These are phyloP conservation scores for Austroboletus olivaceoglutinosus DNA, from an alignment of 1,284 basidiomycete species.

Conservation along the genomic window DNA sequence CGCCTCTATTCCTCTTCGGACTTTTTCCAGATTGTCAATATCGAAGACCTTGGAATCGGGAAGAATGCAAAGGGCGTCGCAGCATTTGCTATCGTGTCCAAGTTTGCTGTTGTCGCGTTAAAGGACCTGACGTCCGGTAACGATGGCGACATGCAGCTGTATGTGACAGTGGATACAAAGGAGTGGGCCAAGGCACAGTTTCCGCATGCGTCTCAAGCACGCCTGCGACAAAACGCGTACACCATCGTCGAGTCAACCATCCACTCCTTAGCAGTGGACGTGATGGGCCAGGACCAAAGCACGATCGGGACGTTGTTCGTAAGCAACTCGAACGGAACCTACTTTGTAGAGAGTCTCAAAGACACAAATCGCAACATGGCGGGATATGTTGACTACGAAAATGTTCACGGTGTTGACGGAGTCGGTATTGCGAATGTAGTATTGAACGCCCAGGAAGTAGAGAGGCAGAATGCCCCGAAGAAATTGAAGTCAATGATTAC, in stretches of 20 bases:
- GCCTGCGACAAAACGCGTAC: conserved; percentile 86
- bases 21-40: conserved; percentile 66
- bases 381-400: conserved; percentile 94
- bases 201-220: conserved; percentile 79
- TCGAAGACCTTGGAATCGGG: conserved; percentile 83
- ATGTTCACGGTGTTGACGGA: conserved; percentile 89
- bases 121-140: conserved; percentile 56
- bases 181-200: conserved; percentile 83
- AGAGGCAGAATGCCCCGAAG: conserved; percentile 62
- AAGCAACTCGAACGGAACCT: conserved; percentile 92
- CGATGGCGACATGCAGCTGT: conserved; percentile 76
- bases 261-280: conserved; percentile 93
- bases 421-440: conserved; percentile 91
- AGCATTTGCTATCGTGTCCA: conserved; percentile 87
- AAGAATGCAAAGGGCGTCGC: conserved; percentile 82
- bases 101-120: conserved; percentile 86
- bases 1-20: conserved; percentile 80
- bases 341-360: conserved; percentile 88
- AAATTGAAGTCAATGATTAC: conserved; percentile 79
- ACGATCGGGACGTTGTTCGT: conserved; percentile 91
- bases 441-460: conserved; percentile 78
- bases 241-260: conserved; percentile 93
- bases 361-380: conserved; percentile 87
- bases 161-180: conserved; percentile 78
- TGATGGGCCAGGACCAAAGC: conserved; percentile 72